phyloP scores from a whole-genome alignment of 2,329 filamentous ascomycete species.

The Ophiostoma sp. region DNA sequence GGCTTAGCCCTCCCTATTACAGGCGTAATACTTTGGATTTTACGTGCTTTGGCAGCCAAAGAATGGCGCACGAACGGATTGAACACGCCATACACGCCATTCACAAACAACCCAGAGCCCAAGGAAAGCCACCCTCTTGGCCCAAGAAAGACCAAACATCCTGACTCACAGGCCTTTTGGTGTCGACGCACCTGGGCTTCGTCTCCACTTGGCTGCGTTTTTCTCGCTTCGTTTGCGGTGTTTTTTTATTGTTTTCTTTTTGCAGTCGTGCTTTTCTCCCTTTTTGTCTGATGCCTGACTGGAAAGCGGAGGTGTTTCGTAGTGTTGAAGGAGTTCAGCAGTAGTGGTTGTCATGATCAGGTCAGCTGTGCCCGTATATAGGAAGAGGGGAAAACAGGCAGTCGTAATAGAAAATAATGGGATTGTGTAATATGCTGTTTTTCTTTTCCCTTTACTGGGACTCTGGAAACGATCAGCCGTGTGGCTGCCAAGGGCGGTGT shows the following conservation, averaged over 20 bases:
- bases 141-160: background rate
- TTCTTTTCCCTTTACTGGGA: background rate
- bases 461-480: conserved; percentile 14
- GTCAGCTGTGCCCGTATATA: background rate
- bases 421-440: background rate
- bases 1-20: background rate
- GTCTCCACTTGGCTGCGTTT: conserved; percentile 12
- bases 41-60: background rate
- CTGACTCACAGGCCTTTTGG: conserved; percentile 7
- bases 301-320: background rate
- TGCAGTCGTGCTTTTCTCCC: background rate
- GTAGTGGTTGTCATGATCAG: background rate
- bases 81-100: conserved; percentile 1
- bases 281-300: background rate
- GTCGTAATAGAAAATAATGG: background rate
- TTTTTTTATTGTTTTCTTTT: background rate
- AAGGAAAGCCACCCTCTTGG: background rate
- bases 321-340: background rate
- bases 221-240: background rate
- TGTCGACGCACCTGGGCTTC: background rate
- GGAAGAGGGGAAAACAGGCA: background rate
- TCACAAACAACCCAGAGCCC: background rate
- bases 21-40: background rate
- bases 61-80: background rate
- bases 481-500: background rate